phyloP scores from a whole-genome alignment of 495 filamentous ascomycete species.

The Hamigera avellanea region DNA sequence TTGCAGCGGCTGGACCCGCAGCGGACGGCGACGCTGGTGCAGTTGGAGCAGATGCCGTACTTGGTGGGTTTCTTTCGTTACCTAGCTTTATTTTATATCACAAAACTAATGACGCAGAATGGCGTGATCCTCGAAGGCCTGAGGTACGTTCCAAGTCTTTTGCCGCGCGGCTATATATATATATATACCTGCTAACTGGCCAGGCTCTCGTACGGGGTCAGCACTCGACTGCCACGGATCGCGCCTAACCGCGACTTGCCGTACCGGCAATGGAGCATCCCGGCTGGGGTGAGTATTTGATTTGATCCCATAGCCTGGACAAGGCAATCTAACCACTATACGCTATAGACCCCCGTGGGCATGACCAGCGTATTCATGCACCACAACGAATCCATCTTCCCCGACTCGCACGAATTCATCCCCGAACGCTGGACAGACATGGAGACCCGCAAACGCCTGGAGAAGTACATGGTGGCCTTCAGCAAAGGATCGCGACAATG shows the following conservation, averaged over 20 bases:
- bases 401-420: slow-evolving; percentile 24
- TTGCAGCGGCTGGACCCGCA: slow-evolving; percentile 10
- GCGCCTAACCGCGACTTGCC: slow-evolving; percentile 20
- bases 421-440: slow-evolving; percentile 33
- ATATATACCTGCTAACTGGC: too few relatives aligned
- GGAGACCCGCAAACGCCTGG: slow-evolving; percentile 19
- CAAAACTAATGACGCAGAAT: too few relatives aligned
- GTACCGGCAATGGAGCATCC: slow-evolving; percentile 34
- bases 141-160: too few relatives aligned
- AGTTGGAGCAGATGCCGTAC: slow-evolving; percentile 26
- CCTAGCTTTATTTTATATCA: too few relatives aligned
- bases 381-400: slow-evolving; percentile 27
- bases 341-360: slow-evolving; percentile 27
- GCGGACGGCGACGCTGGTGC: slow-evolving; percentile 10
- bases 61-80: too few relatives aligned
- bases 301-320: background rate
- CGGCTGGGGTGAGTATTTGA: slow-evolving; percentile 20
- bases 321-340: background rate
- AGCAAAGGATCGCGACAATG: slow-evolving; percentile 36
- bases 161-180: too few relatives aligned
- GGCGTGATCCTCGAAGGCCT: too few relatives aligned
- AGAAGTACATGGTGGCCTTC: slow-evolving; percentile 37
- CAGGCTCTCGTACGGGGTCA: slow-evolving; percentile 20
- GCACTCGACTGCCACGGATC: slow-evolving; percentile 22
- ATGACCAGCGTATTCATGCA: slow-evolving; percentile 32